Base-by-base conservation (phyloP, 1,284 basidiomycete species). In the Cutaneotrichosporon sp. region DNA sequence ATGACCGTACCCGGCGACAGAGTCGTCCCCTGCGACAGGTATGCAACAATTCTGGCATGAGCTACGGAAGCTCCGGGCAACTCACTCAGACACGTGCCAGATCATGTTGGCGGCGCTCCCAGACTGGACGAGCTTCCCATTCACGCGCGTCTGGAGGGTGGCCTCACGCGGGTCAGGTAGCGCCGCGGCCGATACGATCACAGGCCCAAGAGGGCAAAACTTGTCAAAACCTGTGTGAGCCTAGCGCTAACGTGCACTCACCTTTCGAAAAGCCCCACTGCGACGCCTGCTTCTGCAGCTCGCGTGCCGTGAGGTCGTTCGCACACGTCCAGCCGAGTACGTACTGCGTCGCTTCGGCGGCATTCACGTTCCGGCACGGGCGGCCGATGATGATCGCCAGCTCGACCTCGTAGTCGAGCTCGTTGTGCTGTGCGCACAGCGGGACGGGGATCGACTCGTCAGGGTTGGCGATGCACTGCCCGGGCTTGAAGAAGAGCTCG, bases 321-420 rank as follows among this genome's bases (percentile, higher is more conserved):
- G 86, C 89, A 8, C 83, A 87, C 1, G 89, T 90, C 75, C 91
- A 92, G 1, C 87, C 91, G 0, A 92, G 83, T 4, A 95, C 88
- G 70, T 92, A 91, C 72, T 91, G 86, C 58, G 92, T 80, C 0
- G 92, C 91, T 5, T 92, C 85, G 0, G 82, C 84, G 70, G 89
- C 88, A 0, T 84, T 83, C 9, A 94, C 90, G 72, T 95, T 81
- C 81, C 89, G 90, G 56, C 89, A 89, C 0, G 86, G 76, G 72
- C 89, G 90, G 21, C 90, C 91, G 53, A 96, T 90, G 63, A 96
- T 88, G 67, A 95, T 85, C 42, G 87, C 89, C 5, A 96, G 82
- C 73, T 96, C 92, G 60, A 90, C 90, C 74, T 96, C 92, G 72
- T 92, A 95, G 78, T 96, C 92, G 0, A 90, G 85, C 53, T 88